Percentiles rank a stretch among this genome's conserved stretches.
phyloP scores from a whole-genome alignment of 1,284 basidiomycete species.

The Cryptococcus amylolentus region DNA sequence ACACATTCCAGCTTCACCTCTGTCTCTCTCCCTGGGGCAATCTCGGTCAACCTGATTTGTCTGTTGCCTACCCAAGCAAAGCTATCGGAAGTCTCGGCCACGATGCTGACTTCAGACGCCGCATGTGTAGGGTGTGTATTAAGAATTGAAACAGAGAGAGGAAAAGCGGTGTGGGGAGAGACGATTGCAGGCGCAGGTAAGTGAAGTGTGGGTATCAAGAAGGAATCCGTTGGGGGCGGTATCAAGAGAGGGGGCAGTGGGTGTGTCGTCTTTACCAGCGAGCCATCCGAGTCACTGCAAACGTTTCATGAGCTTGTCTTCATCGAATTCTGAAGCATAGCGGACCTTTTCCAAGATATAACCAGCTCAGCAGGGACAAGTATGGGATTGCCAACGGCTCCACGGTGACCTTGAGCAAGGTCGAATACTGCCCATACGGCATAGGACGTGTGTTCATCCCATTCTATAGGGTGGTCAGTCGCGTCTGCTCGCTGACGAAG shows the following conservation, averaged over 20 bases:
- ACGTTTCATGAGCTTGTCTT: not conserved
- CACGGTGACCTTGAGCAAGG: constrained; percentile 10
- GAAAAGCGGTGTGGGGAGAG: constrained; percentile 28
- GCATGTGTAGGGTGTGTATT: constrained; percentile 39
- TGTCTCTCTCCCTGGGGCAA: constrained; percentile 23
- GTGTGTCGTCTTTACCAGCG: constrained; percentile 7
- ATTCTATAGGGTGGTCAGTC: constrained; percentile 5
- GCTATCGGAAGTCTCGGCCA: constrained; percentile 37
- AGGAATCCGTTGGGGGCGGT: constrained; percentile 27
- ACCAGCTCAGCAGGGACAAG: constrained; percentile 17
- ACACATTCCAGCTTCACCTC: constrained; percentile 26
- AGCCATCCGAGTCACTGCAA: constrained; percentile 7
- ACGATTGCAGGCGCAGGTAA: constrained; percentile 18
- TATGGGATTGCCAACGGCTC: constrained; percentile 1
- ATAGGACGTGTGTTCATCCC: constrained; percentile 16
- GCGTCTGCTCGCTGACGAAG: not conserved
- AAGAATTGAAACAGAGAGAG: constrained; percentile 26
- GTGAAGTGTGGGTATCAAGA: constrained; percentile 25
- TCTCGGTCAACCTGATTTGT: constrained; percentile 18
- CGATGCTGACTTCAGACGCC: constrained; percentile 20
- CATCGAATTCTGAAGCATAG: not conserved
- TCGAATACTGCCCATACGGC: constrained; percentile 24
- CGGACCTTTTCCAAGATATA: constrained; percentile 25
- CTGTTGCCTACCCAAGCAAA: constrained; percentile 45
- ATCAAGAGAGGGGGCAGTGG: constrained; percentile 29